These are phyloP conservation scores for Sclerotinia sclerotiorum DNA, from an alignment of 2,329 filamentous ascomycete species.

Conservation along the genomic window DNA sequence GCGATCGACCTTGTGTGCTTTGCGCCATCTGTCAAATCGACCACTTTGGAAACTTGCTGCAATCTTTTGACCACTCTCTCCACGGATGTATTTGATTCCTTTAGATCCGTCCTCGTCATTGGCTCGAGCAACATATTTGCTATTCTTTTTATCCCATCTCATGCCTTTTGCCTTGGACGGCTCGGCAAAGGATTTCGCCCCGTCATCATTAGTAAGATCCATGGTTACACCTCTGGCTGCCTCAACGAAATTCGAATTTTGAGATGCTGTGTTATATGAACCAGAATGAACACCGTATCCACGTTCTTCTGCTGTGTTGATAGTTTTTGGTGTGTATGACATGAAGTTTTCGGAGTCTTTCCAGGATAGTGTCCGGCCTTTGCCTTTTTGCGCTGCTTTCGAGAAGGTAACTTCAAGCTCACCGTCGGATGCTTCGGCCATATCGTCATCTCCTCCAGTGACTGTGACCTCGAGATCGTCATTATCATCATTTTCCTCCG, in stretches of 20 bases:
- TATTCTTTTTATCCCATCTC: conserved; percentile 96
- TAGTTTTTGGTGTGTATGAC: conserved; percentile 83
- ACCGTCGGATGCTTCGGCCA: conserved; percentile 59
- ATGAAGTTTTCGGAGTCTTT: conserved; percentile 92
- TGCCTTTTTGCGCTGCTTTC: conserved; percentile 54
- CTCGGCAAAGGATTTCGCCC: conserved; percentile 74
- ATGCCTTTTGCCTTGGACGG: conserved; percentile 70
- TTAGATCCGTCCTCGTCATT: conserved; percentile 95
- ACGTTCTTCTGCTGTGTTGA: conserved; percentile 82
- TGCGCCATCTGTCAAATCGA: conserved; percentile 90
- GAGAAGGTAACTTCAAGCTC: conserved; percentile 72
- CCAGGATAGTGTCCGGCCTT: conserved; percentile 63
- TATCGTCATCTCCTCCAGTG: conserved; percentile 44
- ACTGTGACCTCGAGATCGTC: conserved; percentile 42
- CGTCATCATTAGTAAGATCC: conserved; percentile 90
- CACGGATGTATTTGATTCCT: conserved; percentile 69
- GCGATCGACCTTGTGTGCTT: conserved; percentile 75
- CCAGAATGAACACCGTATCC: conserved; percentile 92
- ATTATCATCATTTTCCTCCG: conserved; percentile 40
- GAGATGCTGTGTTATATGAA: conserved; percentile 50
- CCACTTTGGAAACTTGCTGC: conserved; percentile 91
- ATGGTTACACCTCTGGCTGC: conserved; percentile 85
- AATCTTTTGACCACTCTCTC: conserved; percentile 94
- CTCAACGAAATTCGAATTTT: conserved; percentile 74
- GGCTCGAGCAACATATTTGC: conserved; percentile 86